Percentiles rank a stretch among this genome's conserved stretches.
phyloP scores from a whole-genome alignment of 2,329 filamentous ascomycete species.

The Fusarium graminum region DNA sequence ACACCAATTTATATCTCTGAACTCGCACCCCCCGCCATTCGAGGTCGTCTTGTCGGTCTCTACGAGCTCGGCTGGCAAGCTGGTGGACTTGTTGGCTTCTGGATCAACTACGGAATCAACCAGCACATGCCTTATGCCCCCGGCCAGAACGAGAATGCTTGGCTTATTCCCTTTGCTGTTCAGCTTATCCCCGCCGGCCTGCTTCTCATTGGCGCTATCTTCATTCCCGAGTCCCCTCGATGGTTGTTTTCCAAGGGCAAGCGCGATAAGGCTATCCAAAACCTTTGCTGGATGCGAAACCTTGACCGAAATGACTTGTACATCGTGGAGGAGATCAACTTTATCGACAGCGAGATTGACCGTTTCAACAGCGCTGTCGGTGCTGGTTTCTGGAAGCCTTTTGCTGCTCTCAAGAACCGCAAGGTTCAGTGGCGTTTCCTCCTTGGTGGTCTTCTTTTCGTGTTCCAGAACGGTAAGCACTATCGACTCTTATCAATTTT shows the following conservation, averaged over 20 bases:
- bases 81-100: constrained; percentile 73
- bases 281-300: constrained; percentile 75
- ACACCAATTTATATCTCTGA: constrained; percentile 74
- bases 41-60: constrained; percentile 74
- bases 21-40: constrained; percentile 71
- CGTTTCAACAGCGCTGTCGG: constrained; percentile 73
- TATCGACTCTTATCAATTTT: neutral
- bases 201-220: constrained; percentile 69
- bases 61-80: constrained; percentile 76
- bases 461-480: constrained; percentile 78
- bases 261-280: constrained; percentile 69
- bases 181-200: constrained; percentile 76
- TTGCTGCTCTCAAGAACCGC: constrained; percentile 67
- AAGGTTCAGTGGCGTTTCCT: constrained; percentile 78
- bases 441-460: constrained; percentile 79
- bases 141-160: constrained; percentile 59
- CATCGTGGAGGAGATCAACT: constrained; percentile 78
- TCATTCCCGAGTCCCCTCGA: constrained; percentile 74
- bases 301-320: constrained; percentile 70
- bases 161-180: constrained; percentile 74
- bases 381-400: constrained; percentile 80
- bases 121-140: constrained; percentile 60
- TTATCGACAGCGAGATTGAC: constrained; percentile 78
- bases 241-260: constrained; percentile 75
- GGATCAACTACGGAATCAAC: constrained; percentile 75